Evolutionary conservation across 1,284 basidiomycete genomes (phyloP), one percentile per base, ranked within the genome.

Genomic region (Tetrapyrgos nigripes): DNA sequence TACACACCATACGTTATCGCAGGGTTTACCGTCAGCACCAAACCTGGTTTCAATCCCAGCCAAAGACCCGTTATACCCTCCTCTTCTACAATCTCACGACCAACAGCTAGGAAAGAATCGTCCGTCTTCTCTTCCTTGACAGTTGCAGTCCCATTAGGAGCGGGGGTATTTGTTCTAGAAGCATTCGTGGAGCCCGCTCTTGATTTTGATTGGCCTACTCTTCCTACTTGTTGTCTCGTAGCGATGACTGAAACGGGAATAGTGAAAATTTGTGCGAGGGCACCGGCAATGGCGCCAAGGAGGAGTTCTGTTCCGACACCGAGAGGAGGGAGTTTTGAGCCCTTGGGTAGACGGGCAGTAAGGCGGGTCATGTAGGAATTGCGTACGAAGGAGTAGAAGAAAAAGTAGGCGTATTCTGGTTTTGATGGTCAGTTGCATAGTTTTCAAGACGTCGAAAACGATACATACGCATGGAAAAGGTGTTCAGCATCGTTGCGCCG

Each of bases 1-100:
- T 94, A 99, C 37, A 92, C 84, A 53, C 97, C 97, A 73, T 99
- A 99, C 1, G 97, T 99, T 76, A 99, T 98, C 21, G 97, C 96
- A 2, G 97, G 97, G 77, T 99, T 99, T 53, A 93, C 87, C 33
- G 96, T 98, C 44, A 99, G 84, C 9, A 99, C 95, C 64, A 99
- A 79, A 46, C 93, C 90, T 3, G 97, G 96, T 73, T 91, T 92
- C 58, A 99, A 81, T 8, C 97, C 97, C 10, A 96, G 83, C 97
- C 97, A 99, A 14, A 99, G 82, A 11, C 96, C 97, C 0, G 90
- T 85, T 13, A 96, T 76, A 56, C 97, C 97, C 64, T 97, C 94
- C 72, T 98, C 93, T n/a, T 85, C 82, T 53, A 98, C 80, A 69
- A 99, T 98, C 71, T 97, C 93, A 40, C 83, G 82, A 23, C 90